Evolutionary conservation across 2,329 filamentous ascomycete species (phyloP).

Genomic region (Exophiala calicioides): DNA sequence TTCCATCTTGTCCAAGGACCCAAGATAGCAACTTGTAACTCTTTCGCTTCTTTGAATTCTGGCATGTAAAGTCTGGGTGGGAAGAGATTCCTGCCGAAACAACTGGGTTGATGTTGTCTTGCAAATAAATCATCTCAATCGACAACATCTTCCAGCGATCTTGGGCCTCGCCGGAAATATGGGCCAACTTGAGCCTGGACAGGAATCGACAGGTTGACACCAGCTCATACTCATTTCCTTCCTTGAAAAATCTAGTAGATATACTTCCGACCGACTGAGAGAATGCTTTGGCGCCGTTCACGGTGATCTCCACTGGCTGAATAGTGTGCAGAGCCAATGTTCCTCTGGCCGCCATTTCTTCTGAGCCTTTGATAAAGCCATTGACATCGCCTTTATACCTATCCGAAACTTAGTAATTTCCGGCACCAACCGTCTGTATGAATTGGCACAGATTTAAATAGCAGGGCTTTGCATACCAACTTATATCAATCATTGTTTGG

Average conservation of each 20-base stretch:
- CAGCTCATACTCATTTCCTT: constrained; percentile 10
- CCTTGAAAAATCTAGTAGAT: constrained; percentile 5
- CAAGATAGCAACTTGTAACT: background rate
- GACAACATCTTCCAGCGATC: constrained; percentile 22
- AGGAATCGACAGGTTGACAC: background rate
- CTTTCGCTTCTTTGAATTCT: background rate
- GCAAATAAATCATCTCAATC: constrained; percentile 21
- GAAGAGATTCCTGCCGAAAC: background rate
- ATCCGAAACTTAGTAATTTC: background rate
- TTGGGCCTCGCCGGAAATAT: background rate
- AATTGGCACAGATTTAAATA: background rate
- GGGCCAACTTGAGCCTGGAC: background rate
- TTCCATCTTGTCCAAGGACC: background rate
- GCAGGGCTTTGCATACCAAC: constrained; percentile 19
- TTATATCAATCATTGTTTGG: constrained; percentile 18
- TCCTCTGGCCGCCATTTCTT: background rate
- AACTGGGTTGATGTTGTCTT: constrained; percentile 1
- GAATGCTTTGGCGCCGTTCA: constrained; percentile 14
- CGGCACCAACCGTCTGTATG: no score
- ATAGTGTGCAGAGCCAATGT: background rate
- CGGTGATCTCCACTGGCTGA: constrained; percentile 2
- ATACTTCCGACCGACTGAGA: constrained; percentile 17
- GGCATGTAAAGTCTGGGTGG: background rate
- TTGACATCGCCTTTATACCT: constrained; percentile 18
- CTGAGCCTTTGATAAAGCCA: constrained; percentile 7